phyloP scores from a whole-genome alignment of 495 filamentous ascomycete species.

The Acidomyces sp. region DNA sequence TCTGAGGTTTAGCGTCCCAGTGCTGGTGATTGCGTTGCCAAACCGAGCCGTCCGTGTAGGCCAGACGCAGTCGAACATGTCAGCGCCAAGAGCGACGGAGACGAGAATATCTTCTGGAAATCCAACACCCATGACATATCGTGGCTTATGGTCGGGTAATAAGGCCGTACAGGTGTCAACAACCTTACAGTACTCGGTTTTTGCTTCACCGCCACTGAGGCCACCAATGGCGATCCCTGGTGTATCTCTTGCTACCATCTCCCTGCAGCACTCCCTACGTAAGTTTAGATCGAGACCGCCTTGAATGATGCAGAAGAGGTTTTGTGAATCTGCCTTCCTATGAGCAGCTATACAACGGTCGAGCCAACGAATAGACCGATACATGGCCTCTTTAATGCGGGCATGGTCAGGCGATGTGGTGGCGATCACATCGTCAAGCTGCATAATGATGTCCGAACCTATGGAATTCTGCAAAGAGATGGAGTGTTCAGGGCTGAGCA shows the following conservation, averaged over 20 bases:
- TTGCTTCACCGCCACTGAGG: conserved; percentile 71
- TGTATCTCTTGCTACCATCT: conserved; percentile 85
- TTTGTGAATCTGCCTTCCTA: conserved; percentile 68
- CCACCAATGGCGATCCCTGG: conserved; percentile 96
- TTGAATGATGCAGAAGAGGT: conserved; percentile 98
- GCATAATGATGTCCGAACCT: conserved; percentile 98
- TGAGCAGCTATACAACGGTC: conserved; percentile 93
- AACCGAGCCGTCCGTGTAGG: conserved; percentile 92
- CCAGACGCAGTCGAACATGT: conserved; percentile 99
- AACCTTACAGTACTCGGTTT: conserved; percentile 46
- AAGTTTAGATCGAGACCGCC: conserved; percentile 87
- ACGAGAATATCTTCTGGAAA: conserved; percentile 94
- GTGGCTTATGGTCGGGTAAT: conserved; percentile 77
- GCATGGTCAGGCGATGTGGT: conserved; percentile 79
- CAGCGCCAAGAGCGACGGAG: conserved; percentile 80
- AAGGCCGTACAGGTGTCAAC: conserved; percentile 75
- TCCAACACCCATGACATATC: conserved; percentile 97
- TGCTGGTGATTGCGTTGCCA: conserved; percentile 77
- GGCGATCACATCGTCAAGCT: conserved; percentile 92
- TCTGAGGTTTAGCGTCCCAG: conserved; percentile 71
- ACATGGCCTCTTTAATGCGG: conserved; percentile 89
- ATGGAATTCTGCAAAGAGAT: conserved; percentile 94
- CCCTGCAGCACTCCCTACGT: conserved; percentile 65
- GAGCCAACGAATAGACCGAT: conserved; percentile 93
- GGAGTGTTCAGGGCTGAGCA: conserved; percentile 93